Conservation (phyloP, 148 eudicot species). For the Polygonum aviculare region DNA sequence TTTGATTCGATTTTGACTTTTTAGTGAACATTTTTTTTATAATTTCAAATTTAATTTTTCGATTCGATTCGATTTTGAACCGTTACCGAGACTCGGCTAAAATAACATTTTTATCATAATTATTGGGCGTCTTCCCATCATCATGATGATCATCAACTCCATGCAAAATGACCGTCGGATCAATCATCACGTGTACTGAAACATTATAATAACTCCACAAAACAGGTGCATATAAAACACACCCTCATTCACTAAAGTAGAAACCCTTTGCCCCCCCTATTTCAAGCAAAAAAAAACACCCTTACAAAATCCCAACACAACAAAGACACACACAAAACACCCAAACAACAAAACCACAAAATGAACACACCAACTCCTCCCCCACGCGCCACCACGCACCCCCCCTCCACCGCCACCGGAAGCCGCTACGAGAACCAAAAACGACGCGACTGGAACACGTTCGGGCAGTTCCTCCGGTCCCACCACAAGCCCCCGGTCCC, state of each 20-base stretch:
- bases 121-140: neutral
- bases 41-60: no score
- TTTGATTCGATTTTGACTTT: no score
- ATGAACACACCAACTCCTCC: neutral
- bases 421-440: constrained; percentile 73
- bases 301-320: neutral
- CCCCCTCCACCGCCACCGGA: neutral
- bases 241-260: neutral
- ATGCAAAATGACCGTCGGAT: neutral
- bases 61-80: no score
- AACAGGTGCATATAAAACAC: neutral
- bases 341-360: neutral
- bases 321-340: neutral
- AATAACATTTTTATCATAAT: neutral
- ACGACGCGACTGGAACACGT: constrained; percentile 76
- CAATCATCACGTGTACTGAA: neutral
- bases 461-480: constrained; percentile 59
- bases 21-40: no score
- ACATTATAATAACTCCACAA: neutral
- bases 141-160: neutral
- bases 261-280: neutral
- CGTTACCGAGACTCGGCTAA: no score
- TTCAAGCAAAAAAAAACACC: neutral
- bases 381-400: constrained; percentile 6
- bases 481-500: constrained; percentile 47